These are phyloP conservation scores for Mycena amicta DNA, from an alignment of 768 basidiomycete species.

Conservation along the genomic window DNA sequence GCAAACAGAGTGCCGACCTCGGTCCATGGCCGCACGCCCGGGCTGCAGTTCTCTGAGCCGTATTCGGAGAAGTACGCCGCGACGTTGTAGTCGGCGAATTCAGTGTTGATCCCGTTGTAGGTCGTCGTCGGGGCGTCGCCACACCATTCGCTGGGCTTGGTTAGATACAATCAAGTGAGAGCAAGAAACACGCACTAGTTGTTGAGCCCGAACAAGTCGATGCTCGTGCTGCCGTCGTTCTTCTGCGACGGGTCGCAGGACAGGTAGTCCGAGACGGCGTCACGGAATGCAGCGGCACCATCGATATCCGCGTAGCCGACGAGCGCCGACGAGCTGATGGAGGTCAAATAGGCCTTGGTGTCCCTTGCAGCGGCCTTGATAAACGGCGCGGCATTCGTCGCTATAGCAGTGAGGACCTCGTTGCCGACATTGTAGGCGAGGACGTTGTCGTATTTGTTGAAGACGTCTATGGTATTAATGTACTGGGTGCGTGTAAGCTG, in stretches of 20 bases:
- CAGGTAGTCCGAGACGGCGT: conserved; percentile 5
- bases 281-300: conserved; percentile 6
- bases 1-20: conserved; percentile 77
- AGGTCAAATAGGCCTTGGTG: conserved; percentile 73
- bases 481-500: too few species aligned
- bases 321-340: conserved; percentile 16
- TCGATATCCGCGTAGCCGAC: conserved; percentile 14
- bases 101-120: neutral
- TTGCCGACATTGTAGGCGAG: conserved; percentile 74
- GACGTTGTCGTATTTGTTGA: conserved; percentile 68
- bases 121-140: conserved; percentile 4
- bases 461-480: conserved; percentile 58
- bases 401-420: conserved; percentile 50
- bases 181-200: conserved; percentile 17
- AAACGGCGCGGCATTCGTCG: conserved; percentile 70
- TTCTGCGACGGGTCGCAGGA: conserved; percentile 5
- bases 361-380: conserved; percentile 93
- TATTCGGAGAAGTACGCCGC: conserved; percentile 14
- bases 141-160: conserved; percentile 13
- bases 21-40: conserved; percentile 68
- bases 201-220: conserved; percentile 11
- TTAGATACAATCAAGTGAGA: too few species aligned
- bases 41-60: conserved; percentile 30
- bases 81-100: conserved; percentile 9
- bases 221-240: conserved; percentile 2